phyloP scores from a whole-genome alignment of 805 yeast genomes.

The Starmerella floris region DNA sequence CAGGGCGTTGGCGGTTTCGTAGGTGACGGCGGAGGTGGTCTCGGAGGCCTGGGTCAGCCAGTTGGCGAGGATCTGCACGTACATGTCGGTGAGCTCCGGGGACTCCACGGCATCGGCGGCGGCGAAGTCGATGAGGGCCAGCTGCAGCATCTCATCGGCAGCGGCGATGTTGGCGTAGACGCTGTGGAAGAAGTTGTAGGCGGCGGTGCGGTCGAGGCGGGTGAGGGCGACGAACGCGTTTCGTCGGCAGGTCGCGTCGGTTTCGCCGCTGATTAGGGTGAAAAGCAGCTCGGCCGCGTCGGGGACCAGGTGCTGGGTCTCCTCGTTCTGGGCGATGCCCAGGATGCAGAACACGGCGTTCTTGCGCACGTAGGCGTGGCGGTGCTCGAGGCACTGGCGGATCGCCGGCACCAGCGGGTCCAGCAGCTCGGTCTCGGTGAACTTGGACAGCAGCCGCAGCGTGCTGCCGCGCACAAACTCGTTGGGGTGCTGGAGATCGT shows the following conservation, averaged over 20 bases:
- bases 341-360: conserved; percentile 87
- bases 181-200: conserved; percentile 68
- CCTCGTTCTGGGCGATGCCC: conserved; percentile 54
- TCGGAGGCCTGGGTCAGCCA: conserved; percentile 31
- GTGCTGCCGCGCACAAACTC: conserved; percentile 95
- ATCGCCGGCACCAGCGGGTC: conserved; percentile 93
- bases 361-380: conserved; percentile 96
- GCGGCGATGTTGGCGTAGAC: conserved; percentile 41
- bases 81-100: conserved; percentile 54
- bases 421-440: conserved; percentile 82
- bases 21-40: conserved; percentile 40
- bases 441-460: conserved; percentile 75
- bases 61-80: conserved; percentile 58
- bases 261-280: conserved; percentile 63
- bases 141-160: conserved; percentile 72
- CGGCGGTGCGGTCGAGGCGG: conserved; percentile 69
- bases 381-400: conserved; percentile 80
- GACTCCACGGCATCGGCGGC: conserved; percentile 60
- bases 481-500: conserved; percentile 95
- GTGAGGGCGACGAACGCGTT: conserved; percentile 86
- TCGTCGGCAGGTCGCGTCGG: conserved; percentile 87
- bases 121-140: conserved; percentile 82
- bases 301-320: conserved; percentile 73
- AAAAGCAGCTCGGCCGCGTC: conserved; percentile 83
- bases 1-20: conserved; percentile 82